Base-by-base conservation (phyloP, 148 eudicot genomes). In the Diospyros lotus region DNA sequence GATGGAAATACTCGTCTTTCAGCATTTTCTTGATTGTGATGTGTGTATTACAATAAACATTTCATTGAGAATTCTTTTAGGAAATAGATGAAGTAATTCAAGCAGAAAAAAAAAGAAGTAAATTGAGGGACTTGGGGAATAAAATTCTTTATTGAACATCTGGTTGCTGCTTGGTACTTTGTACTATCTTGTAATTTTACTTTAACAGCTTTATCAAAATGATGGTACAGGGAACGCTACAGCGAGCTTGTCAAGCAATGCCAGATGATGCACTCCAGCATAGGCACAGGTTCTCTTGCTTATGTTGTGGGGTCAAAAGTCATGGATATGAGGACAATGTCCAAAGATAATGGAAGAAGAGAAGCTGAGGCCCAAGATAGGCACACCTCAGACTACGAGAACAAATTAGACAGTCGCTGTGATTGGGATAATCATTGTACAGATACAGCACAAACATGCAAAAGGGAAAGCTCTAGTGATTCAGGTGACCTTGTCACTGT, bases 251-350 rank as follows among this genome's bases (percentile, higher is more conserved):
- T 92, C 66, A 92, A 87, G 78, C 90, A 92, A 78, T 94, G 98
- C 78, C 91, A 92, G 83, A 77, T 77, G 82, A 94, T 94, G 98
- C 97, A 94, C 85, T 87, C 98, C 62, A 94, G 98, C 86, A 83
- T 94, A 68, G 98, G 98, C 65, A 94, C 98, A 28, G 98, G 98
- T 63, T 82, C 93, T 52, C 92, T 94, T 79, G 98, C 98, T 73
- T 92, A 88, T 82, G 88, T 85, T 67, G 93, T 92, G 76, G 98
- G 98, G 64, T 90, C 97, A 68, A 94, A 94, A 81, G 92, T 94
- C 76, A 92, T 94, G 98, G 98, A 94, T 82, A 86, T 89, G 87
- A 84, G 98, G 82, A 86, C 88, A 43, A 89, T 85, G 77, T 85
- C 93, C 58, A 90, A 80, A 83, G 93, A 87, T 46, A 86, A 83